Evolutionary conservation across 164 flowering plant genomes (phyloP), one percentile per base, ranked within the genome.

Genomic region (Vitis rupestris): DNA sequence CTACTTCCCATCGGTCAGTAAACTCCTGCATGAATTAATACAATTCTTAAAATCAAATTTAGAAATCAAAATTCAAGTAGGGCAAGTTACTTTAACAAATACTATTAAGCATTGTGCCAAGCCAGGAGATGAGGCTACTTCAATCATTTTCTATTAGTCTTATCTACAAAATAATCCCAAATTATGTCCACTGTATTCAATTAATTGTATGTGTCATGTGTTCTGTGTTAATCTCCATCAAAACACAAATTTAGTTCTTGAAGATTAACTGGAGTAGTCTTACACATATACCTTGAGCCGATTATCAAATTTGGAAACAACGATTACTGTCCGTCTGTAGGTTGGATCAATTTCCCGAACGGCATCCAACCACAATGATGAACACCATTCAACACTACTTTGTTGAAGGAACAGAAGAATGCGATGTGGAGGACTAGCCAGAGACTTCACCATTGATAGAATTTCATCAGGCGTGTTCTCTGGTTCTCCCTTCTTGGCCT

Each of bases 331-430:
- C 66, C 99, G 78, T 61, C 87, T 86, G 44, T 91, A 87, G 7
- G 88, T 70, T 44, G 99, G 98, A 80, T 96, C 99, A 69, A 96
- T 91, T 67, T 88, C 98, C 63, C 97, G 97, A 76, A 95, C 76
- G 15, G 88, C 76, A 80, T 95, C 99, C 78, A 95, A 78, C 99
- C 99, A 95, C 74, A 95, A 81, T 9, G 98, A 96, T 3, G 98
- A 96, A 73, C 98, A 96, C 98, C 98, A 93, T 68, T 96, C 99
- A 44, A 96, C 97, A 74, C 98, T 95, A 73, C 98, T 95, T 74
- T 95, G 99, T 66, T 95, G 99, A 79, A 95, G 99, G 79, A 95
- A 95, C 82, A 95, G 63, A 51, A 95, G 85, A 75, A 95, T 81
- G 8, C 99, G 94, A 77, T 95, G 92, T 13, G 99, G 98, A 73